Base-by-base conservation (phyloP, 768 basidiomycete species). In the Galerina sulciceps region DNA sequence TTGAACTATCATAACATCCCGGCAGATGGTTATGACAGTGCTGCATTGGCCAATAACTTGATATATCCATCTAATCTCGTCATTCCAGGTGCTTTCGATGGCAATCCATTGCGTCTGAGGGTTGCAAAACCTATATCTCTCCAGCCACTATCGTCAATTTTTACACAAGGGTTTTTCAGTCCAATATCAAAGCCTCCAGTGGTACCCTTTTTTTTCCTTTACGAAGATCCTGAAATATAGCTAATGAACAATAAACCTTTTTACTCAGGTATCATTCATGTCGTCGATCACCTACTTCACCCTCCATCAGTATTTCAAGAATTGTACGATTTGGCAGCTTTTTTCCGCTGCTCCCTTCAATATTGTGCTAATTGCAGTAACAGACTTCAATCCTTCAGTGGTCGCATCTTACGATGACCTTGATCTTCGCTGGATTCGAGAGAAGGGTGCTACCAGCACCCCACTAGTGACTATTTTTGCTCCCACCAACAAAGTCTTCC, bases 381-480 rank as follows among this genome's bases (percentile, higher is more conserved):
- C 44, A 85, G 84, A 87, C 85, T 1, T 85, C 85, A 1, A 81
- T 82, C 6, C 67, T 87, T 5, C 86, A 87, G 63, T 81, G 81
- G 23, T 75, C 80, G 3, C 75, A 73, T 4, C 75, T 84, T 5
- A 76, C 77, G 67, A 80, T 31, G 73, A 73, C 10, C 36, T 85
- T 35, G 81, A 83, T 42, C 77, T 85, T 42, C 79, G 77, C n/a
- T 75, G 76, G 22, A 67, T 74, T 11, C 66, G 72, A 17, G 76
- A 73, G 43, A 71, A 76, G n/a, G 70, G 76, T 6, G 68, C 84
- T 4, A 67, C 79, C 22, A 84, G 84, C 15, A 74, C 73, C 22
- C 74, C 69, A n/a, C 72, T 77, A 48, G 84, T 74, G 62, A 88
- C 76, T 6, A 77, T 76, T 65, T 90, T 79, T 73, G 87, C 76